phyloP scores from a whole-genome alignment of 1,139 yeast genomes.

The Ogataea hybrid region DNA sequence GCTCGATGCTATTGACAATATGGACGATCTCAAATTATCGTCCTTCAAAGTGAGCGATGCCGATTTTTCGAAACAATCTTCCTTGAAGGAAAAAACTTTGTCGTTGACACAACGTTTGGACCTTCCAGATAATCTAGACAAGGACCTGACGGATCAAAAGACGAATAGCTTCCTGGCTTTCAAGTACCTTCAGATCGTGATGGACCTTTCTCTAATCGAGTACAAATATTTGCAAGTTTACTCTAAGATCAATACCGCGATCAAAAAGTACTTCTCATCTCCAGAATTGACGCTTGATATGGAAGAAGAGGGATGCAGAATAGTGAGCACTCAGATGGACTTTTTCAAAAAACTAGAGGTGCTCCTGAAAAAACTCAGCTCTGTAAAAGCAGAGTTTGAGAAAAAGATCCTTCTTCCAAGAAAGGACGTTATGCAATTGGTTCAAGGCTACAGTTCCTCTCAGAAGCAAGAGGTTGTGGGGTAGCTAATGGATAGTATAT shows the following conservation, averaged over 20 bases:
- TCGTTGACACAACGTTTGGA: conserved; percentile 7
- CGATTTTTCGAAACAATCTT: conserved; percentile 8
- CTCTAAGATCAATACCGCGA: conserved; percentile 25
- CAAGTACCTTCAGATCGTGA: conserved; percentile 25
- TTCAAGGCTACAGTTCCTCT: neutral
- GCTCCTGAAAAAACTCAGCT: conserved; percentile 18
- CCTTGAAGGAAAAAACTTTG: neutral
- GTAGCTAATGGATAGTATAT: neutral
- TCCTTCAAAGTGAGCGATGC: conserved; percentile 6
- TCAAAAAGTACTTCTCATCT: conserved; percentile 30
- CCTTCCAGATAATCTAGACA: conserved; percentile 6
- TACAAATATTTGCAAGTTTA: conserved; percentile 30
- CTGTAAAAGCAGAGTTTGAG: conserved; percentile 19
- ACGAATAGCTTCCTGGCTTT: conserved; percentile 18
- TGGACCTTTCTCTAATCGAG: conserved; percentile 29
- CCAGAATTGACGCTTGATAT: conserved; percentile 28
- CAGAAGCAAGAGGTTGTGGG: conserved; percentile 2
- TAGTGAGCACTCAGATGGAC: conserved; percentile 27
- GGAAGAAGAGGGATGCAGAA: conserved; percentile 30
- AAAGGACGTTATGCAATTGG: neutral
- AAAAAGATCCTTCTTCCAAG: conserved; percentile 1
- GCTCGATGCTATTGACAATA: conserved; percentile 4
- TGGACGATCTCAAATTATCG: conserved; percentile 9
- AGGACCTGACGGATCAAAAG: neutral
- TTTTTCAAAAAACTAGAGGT: conserved; percentile 27